Evolutionary conservation across 2,329 filamentous ascomycete species (phyloP).

Genomic region (Tolypocladium ophioglossoides): DNA sequence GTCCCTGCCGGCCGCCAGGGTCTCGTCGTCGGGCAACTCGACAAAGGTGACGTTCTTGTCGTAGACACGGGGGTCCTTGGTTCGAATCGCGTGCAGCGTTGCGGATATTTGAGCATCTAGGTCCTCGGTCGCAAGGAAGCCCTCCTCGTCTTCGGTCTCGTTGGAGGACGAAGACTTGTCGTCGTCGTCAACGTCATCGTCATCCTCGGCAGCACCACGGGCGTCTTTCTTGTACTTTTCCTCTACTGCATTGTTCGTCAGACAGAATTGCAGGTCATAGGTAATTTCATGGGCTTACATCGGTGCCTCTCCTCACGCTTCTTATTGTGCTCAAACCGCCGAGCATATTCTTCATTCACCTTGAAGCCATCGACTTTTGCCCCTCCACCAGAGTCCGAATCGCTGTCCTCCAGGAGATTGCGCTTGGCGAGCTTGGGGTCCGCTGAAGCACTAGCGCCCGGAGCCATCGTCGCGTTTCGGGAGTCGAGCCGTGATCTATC

Average conservation of each 20-base stretch:
- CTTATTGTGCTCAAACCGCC: constrained; percentile 91
- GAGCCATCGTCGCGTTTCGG: constrained; percentile 6
- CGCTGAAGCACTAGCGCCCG: constrained; percentile 8
- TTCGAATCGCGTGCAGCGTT: constrained; percentile 76
- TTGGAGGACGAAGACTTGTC: constrained; percentile 59
- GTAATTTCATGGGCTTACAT: constrained; percentile 30
- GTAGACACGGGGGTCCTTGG: constrained; percentile 87
- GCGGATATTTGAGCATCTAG: constrained; percentile 81
- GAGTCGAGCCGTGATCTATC: neutral
- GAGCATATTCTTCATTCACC: constrained; percentile 85
- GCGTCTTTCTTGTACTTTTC: constrained; percentile 60
- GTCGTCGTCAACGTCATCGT: constrained; percentile 37
- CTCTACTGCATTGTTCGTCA: constrained; percentile 50
- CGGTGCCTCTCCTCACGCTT: constrained; percentile 79
- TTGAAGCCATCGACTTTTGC: constrained; percentile 46
- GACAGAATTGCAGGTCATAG: constrained; percentile 6
- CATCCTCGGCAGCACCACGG: constrained; percentile 14
- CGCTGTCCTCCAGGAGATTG: constrained; percentile 45
- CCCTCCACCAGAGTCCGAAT: constrained; percentile 35
- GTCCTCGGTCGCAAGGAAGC: constrained; percentile 72
- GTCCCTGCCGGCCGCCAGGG: constrained; percentile 22
- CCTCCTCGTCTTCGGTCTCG: constrained; percentile 84
- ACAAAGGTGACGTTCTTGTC: constrained; percentile 75
- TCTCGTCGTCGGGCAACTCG: constrained; percentile 44
- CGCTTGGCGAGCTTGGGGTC: constrained; percentile 30